Conservation (phyloP, 2,329 filamentous ascomycete genomes). For the Ploettnerulaceae sp. region DNA sequence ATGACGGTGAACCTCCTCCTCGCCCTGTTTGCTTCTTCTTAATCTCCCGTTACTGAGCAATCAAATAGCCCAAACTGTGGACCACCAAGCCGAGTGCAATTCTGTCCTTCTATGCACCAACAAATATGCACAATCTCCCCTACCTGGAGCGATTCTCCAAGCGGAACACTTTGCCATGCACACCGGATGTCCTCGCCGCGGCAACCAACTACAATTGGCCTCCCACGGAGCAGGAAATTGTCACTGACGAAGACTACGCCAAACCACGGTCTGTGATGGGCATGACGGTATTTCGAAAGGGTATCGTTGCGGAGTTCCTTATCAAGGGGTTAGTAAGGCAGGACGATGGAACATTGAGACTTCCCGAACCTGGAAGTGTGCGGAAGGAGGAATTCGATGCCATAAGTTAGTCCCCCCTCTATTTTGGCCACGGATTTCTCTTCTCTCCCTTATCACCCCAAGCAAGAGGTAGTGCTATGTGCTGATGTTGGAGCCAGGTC, state of each 20-base stretch:
- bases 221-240: constrained; percentile 11
- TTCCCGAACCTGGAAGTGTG: constrained; percentile 15
- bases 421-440: not conserved
- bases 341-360: constrained; percentile 7
- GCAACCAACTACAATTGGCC: constrained; percentile 12
- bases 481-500: constrained; percentile 6
- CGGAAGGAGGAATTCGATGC: constrained; percentile 17
- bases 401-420: constrained; percentile 15
- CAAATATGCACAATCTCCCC: constrained; percentile 12
- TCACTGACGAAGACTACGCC: constrained; percentile 5
- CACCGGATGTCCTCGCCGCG: constrained; percentile 9
- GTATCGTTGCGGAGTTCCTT: constrained; percentile 15
- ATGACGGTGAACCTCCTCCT: constrained; percentile 14
- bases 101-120: constrained; percentile 19
- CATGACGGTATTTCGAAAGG: constrained; percentile 13
- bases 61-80: constrained; percentile 20
- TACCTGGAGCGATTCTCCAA: constrained; percentile 10
- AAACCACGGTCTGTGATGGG: constrained; percentile 14
- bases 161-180: constrained; percentile 2
- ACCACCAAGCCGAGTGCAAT: constrained; percentile 11
- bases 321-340: constrained; percentile 11
- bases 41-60: not conserved
- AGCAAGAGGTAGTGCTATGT: not conserved
- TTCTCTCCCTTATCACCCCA: not conserved
- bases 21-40: not conserved